Base-by-base conservation (phyloP, 257 asterid species). In the Solanum pinnatisectum region DNA sequence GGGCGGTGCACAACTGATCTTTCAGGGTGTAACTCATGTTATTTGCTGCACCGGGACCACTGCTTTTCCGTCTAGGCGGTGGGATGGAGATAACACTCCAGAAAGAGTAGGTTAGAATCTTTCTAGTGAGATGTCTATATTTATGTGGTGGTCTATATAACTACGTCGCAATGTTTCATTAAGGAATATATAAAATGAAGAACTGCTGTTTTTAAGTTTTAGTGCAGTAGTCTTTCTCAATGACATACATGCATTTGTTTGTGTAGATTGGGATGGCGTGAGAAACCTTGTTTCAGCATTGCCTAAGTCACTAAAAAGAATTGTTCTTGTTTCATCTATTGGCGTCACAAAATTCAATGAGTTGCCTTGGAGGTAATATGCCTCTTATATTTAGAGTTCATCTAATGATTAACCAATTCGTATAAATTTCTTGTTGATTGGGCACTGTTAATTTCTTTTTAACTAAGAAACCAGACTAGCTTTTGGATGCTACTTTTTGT, bases 51-150 rank as follows among this genome's bases (percentile, higher is more conserved):
- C 98, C 1, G 99, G 99, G 59, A 96, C 99, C 27, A 96, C 99
- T 5, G 99, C 99, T 84, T 96, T 96, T 89, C 99, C 99, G 0
- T 95, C 99, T 84, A 92, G 91, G 93, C 93, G 99, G 88, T 96
- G 99, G 99, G 97, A 94, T 92, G 99, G 99, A 86, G 98, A 95
- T 89, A 96, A 96, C 90, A 95, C 99, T 70, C 99, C 99, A 56
- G 98, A 96, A 94, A 93, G 93, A 96, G 96, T 93, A 90, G 99
- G 99, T 96, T 88, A 92, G 98, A 83, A 40, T 71, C 87, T 83
- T 89, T 49, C 85, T 46, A 81, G 85, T 46, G 42, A 8, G 68
- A 46, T 46, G 68, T 49, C 30, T 81, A 81, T 16, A 11, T 68
- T 88, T 87, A 56, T 84, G 40, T 67, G 88, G 14, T 79, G 71